Percentiles rank a stretch among this genome's conserved stretches.
These are phyloP conservation scores for Colletotrichum eleusines DNA, from an alignment of 2,329 filamentous ascomycete genomes.

Conservation along the genomic window DNA sequence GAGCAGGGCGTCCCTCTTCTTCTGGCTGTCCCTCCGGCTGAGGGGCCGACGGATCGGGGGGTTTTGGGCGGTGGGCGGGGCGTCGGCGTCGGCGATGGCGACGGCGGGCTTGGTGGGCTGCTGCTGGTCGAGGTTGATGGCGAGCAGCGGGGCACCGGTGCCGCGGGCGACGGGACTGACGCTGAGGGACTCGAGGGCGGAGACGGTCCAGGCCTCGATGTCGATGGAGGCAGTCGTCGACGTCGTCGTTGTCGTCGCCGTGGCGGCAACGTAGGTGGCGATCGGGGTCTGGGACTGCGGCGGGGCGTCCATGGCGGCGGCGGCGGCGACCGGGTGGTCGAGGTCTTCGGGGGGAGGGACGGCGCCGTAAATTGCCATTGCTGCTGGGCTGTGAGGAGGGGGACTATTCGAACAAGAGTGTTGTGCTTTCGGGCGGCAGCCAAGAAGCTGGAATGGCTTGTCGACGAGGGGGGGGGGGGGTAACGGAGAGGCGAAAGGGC, in stretches of 20 bases:
- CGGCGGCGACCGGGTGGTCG: conserved; percentile 43
- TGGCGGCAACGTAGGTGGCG: conserved; percentile 22
- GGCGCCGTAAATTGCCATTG: conserved; percentile 67
- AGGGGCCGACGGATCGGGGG: conserved; percentile 59
- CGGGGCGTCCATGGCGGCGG: conserved; percentile 43
- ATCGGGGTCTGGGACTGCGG: conserved; percentile 27
- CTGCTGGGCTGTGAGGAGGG: too few species aligned
- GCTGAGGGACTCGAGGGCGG: conserved; percentile 66
- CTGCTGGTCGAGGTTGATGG: conserved; percentile 80
- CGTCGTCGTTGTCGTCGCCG: conserved; percentile 46
- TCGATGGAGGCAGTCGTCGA: conserved; percentile 58
- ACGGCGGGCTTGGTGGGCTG: conserved; percentile 41
- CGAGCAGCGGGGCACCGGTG: conserved; percentile 74
- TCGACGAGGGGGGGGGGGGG: neutral
- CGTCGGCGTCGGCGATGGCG: conserved; percentile 33
- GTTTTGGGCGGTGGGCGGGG: conserved; percentile 30
- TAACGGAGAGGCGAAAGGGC: neutral
- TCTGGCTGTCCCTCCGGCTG: conserved; percentile 66
- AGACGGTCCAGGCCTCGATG: conserved; percentile 76
- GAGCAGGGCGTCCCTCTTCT: conserved; percentile 78
- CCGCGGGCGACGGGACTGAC: conserved; percentile 69
- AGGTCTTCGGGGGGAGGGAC: conserved; percentile 60
- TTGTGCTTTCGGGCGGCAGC: neutral
- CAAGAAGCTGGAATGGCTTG: neutral
- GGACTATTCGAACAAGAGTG: too few species aligned